Percentiles rank a stretch among this genome's conserved stretches.
phyloP scores from a whole-genome alignment of 2,329 filamentous ascomycete genomes.

The Fusarium devonianum region DNA sequence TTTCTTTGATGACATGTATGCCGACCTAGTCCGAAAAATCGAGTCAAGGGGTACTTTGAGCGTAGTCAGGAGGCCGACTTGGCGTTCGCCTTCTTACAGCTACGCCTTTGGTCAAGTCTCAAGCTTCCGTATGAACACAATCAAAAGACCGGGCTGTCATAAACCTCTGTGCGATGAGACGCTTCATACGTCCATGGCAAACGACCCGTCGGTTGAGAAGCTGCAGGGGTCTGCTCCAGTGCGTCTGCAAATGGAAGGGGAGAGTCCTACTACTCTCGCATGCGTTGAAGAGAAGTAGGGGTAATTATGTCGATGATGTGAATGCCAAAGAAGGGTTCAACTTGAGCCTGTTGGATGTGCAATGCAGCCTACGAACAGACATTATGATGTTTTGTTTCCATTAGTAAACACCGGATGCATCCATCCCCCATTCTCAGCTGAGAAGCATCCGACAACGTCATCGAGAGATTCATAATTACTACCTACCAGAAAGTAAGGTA shows the following conservation, averaged over 20 bases:
- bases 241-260: slow-evolving; percentile 9
- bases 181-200: no score
- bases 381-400: no score
- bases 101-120: no score
- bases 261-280: slow-evolving; percentile 38
- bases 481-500: no score
- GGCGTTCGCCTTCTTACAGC: slow-evolving; percentile 12
- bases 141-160: slow-evolving; percentile 38
- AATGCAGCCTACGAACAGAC: no score
- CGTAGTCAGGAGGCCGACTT: slow-evolving; percentile 1
- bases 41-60: slow-evolving; percentile 7
- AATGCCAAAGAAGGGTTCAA: slow-evolving; percentile 38
- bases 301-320: slow-evolving; percentile 44
- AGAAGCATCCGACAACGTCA: no score
- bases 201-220: no score
- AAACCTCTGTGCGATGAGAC: slow-evolving; percentile 32
- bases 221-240: no score
- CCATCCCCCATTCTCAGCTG: no score
- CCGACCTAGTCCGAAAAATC: slow-evolving; percentile 7
- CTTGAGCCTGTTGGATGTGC: no score
- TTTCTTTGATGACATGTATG: slow-evolving; percentile 22
- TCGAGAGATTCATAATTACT: no score
- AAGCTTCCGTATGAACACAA: slow-evolving; percentile 36
- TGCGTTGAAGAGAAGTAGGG: slow-evolving; percentile 40
- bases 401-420: no score